Evolutionary conservation across 2,329 filamentous ascomycete genomes (phyloP).

Genomic region (Macrophomina pseudophaseolina): DNA sequence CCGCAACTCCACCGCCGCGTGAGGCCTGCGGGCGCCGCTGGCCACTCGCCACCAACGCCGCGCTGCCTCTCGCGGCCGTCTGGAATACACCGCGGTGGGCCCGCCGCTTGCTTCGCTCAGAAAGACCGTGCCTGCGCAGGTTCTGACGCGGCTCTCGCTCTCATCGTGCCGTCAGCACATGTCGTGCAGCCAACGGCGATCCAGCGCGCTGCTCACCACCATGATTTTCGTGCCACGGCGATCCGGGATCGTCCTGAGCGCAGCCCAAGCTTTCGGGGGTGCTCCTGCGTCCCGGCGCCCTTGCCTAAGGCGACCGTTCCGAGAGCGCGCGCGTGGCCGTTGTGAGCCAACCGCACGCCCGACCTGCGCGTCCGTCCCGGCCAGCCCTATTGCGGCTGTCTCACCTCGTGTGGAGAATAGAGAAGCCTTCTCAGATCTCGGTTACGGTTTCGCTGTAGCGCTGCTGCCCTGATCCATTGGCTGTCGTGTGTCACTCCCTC

Average conservation of each 20-base stretch:
- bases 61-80: not conserved
- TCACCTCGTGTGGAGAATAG: constrained; percentile 20
- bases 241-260: constrained; percentile 21
- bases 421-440: constrained; percentile 23
- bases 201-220: constrained; percentile 18
- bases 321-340: constrained; percentile 21
- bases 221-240: constrained; percentile 7
- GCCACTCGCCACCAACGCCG: constrained; percentile 19
- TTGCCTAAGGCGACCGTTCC: constrained; percentile 1
- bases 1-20: constrained; percentile 10
- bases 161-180: not conserved
- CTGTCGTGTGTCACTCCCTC: constrained; percentile 17
- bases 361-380: constrained; percentile 4
- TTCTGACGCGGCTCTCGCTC: not conserved
- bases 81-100: constrained; percentile 2
- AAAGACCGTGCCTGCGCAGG: not conserved
- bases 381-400: constrained; percentile 21
- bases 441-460: constrained; percentile 17
- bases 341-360: constrained; percentile 13
- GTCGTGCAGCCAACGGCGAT: constrained; percentile 18
- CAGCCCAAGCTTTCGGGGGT: constrained; percentile 2
- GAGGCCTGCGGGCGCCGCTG: constrained; percentile 2
- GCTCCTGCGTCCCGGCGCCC: not conserved
- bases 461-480: constrained; percentile 13
- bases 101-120: constrained; percentile 12